Conservation (phyloP, 202 grass and related monocot species). For the Panicum virgatum region DNA sequence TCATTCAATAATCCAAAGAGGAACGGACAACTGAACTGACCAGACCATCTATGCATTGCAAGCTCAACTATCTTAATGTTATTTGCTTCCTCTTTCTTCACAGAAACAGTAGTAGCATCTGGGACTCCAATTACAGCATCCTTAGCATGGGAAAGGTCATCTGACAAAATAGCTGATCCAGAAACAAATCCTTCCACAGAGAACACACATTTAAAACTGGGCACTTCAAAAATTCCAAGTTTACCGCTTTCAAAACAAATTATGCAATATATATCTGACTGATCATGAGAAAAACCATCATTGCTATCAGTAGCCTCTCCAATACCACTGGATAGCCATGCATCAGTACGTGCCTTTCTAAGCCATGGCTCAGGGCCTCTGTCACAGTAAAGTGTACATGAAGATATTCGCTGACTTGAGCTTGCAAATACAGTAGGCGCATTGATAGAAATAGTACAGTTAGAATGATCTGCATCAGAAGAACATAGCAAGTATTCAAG, state of each 20-base stretch:
- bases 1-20: constrained; percentile 86
- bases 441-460: constrained; percentile 69
- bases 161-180: constrained; percentile 61
- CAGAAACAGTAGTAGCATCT: constrained; percentile 41
- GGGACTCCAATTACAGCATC: constrained; percentile 22
- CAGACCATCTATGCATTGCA: constrained; percentile 91
- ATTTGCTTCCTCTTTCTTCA: constrained; percentile 64
- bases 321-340: constrained; percentile 85
- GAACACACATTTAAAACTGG: constrained; percentile 80
- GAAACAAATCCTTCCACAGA: constrained; percentile 78
- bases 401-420: constrained; percentile 61
- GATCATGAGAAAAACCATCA: constrained; percentile 62
- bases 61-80: constrained; percentile 76
- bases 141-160: constrained; percentile 40
- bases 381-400: constrained; percentile 89
- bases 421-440: constrained; percentile 55
- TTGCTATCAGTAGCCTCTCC: constrained; percentile 57
- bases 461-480: constrained; percentile 69
- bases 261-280: constrained; percentile 87
- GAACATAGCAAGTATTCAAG: constrained; percentile 14
- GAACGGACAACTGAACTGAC: constrained; percentile 77
- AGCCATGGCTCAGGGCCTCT: constrained; percentile 85
- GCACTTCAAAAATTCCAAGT: constrained; percentile 88
- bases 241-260: constrained; percentile 86
- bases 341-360: constrained; percentile 72